phyloP scores from a whole-genome alignment of 1,284 basidiomycete genomes.

The Ganoderma lucidum region DNA sequence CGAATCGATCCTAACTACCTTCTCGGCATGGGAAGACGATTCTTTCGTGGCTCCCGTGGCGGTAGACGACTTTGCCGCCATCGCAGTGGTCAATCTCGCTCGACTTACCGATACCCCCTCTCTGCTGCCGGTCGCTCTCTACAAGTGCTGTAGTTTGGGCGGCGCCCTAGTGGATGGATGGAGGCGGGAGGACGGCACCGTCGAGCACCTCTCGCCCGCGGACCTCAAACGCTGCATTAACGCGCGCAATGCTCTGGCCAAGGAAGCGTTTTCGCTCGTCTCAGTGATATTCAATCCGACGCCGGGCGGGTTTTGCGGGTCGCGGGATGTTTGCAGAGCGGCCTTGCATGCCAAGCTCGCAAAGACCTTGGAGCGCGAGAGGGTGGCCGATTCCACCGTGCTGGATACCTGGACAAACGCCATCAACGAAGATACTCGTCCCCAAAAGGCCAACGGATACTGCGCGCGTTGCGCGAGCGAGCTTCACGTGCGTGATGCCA shows the following conservation, averaged over 20 bases:
- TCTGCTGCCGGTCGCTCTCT: conserved; percentile 9
- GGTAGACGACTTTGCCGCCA: neutral
- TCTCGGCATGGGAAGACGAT: neutral
- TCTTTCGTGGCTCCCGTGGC: neutral
- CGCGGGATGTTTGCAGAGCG: neutral
- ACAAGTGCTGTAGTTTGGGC: neutral
- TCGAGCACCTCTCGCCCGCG: neutral
- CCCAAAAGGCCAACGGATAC: neutral
- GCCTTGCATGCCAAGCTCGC: neutral
- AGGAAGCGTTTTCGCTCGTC: neutral
- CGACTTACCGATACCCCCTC: conserved; percentile 1
- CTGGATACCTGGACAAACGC: neutral
- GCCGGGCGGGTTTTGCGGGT: neutral
- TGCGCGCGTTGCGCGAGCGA: neutral
- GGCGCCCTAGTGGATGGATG: neutral
- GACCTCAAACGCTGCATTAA: neutral
- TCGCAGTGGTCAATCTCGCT: conserved; percentile 15
- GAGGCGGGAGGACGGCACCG: neutral
- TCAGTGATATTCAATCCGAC: neutral
- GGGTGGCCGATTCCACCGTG: neutral
- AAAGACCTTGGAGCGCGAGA: neutral
- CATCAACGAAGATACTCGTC: neutral
- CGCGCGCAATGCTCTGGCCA: neutral
- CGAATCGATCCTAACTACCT: neutral
- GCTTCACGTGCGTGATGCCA: neutral